A percentile compares a stretch with the other conserved stretches of the same genome.
phyloP scores from a whole-genome alignment of 2,329 filamentous ascomycete genomes.

The Colletotrichum paranaense region DNA sequence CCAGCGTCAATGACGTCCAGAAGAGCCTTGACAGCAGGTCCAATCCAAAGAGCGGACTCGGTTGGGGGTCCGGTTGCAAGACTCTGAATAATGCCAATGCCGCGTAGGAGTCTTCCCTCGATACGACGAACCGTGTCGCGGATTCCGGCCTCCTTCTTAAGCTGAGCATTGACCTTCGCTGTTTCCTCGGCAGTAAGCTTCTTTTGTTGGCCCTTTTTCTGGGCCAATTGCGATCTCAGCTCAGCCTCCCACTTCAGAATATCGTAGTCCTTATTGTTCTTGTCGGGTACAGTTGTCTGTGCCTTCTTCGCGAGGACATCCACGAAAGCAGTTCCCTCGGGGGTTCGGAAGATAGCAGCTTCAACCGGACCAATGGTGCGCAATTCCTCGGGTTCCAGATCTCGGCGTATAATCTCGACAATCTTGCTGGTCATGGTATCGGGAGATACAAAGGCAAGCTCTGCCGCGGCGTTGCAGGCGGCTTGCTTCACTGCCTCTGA shows the following conservation, averaged over 20 bases:
- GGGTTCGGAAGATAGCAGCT: slow-evolving; percentile 91
- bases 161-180: slow-evolving; percentile 88
- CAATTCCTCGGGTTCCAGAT: slow-evolving; percentile 78
- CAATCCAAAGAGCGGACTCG: slow-evolving; percentile 89
- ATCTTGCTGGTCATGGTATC: slow-evolving; percentile 82
- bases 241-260: slow-evolving; percentile 98
- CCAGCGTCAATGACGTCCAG: slow-evolving; percentile 82
- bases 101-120: slow-evolving; percentile 79
- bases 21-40: slow-evolving; percentile 79
- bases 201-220: slow-evolving; percentile 91
- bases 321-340: slow-evolving; percentile 87
- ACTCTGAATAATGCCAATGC: slow-evolving; percentile 85
- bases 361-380: slow-evolving; percentile 84
- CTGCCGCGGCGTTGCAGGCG: slow-evolving; percentile 86
- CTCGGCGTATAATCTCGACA: slow-evolving; percentile 77
- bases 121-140: slow-evolving; percentile 76
- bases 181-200: slow-evolving; percentile 92
- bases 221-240: slow-evolving; percentile 84
- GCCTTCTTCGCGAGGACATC: slow-evolving; percentile 91
- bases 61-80: slow-evolving; percentile 90
- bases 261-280: slow-evolving; percentile 95
- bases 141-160: slow-evolving; percentile 87
- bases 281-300: slow-evolving; percentile 77
- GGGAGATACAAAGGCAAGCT: slow-evolving; percentile 93
- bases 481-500: slow-evolving; percentile 67